phyloP scores from a whole-genome alignment of 73 alveolate species.

The Paramecium pentaurelia region DNA sequence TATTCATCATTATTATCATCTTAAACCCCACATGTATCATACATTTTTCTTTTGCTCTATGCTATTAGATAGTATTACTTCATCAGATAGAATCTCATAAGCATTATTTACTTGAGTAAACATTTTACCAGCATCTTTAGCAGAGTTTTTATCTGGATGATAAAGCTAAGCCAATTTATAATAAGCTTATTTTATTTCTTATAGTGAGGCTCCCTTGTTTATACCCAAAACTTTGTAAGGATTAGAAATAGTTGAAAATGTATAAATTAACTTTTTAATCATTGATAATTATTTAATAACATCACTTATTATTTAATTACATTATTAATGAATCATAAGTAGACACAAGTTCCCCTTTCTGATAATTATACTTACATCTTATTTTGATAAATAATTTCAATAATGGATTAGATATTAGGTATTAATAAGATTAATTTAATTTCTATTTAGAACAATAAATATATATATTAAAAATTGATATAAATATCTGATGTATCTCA shows the following conservation, averaged over 20 bases:
- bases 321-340: background rate
- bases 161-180: constrained; percentile 20
- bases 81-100: constrained; percentile 31
- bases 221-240: constrained; percentile 19
- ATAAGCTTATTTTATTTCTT: constrained; percentile 26
- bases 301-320: background rate
- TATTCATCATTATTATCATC: background rate
- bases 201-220: background rate
- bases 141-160: constrained; percentile 20
- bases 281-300: background rate
- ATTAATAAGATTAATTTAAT: too few species aligned
- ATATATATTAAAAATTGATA: too few species aligned
- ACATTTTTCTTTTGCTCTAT: background rate
- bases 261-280: background rate
- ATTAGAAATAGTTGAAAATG: background rate
- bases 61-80: background rate
- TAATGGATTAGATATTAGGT: too few species aligned
- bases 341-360: background rate
- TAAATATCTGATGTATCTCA: too few species aligned
- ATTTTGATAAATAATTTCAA: too few species aligned
- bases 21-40: background rate
- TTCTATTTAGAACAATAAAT: too few species aligned
- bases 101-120: constrained; percentile 22
- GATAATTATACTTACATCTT: background rate
- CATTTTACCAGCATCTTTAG: constrained; percentile 25